These are phyloP conservation scores for Verticillium zaregamsianum DNA, from an alignment of 2,329 filamentous ascomycete genomes.

Conservation along the genomic window DNA sequence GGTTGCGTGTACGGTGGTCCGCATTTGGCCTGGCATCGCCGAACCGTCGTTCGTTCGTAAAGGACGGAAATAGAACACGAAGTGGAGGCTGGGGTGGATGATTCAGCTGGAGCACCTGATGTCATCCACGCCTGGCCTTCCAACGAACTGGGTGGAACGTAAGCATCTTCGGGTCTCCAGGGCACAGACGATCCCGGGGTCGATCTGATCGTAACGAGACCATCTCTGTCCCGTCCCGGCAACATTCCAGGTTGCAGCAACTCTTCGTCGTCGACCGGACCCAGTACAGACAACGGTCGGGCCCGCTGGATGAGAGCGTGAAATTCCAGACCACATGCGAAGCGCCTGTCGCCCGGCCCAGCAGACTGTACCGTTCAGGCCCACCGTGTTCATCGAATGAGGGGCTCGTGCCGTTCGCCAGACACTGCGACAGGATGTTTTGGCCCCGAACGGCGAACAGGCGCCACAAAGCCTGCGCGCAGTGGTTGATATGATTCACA, in stretches of 20 bases:
- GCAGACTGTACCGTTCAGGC: no score
- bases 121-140: background rate
- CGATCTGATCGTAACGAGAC: background rate
- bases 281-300: background rate
- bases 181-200: background rate
- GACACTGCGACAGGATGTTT: no score
- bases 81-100: background rate
- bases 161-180: background rate
- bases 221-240: background rate
- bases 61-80: background rate
- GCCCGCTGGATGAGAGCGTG: background rate
- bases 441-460: no score
- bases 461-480: no score
- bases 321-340: no score
- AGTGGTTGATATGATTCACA: no score
- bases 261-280: background rate
- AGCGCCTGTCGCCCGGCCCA: no score
- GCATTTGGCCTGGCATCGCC: background rate
- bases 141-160: background rate
- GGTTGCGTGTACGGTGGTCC: background rate
- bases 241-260: background rate
- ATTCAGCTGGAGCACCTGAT: background rate
- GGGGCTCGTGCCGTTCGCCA: no score
- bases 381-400: no score
- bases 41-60: background rate